Base-by-base conservation (phyloP, 2,329 filamentous ascomycete species). In the Nannizzia gypsea region DNA sequence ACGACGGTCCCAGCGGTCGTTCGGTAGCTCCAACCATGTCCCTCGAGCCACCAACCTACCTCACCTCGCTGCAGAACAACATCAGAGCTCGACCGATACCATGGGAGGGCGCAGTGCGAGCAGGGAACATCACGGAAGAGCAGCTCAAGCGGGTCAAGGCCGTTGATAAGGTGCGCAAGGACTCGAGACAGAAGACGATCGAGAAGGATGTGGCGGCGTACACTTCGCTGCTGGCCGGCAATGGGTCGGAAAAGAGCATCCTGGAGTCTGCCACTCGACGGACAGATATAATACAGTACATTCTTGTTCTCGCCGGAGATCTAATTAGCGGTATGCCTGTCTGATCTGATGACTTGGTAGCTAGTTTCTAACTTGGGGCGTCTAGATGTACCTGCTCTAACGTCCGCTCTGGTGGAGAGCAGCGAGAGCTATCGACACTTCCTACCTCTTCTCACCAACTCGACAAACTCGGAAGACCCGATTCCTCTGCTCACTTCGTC, bases 81-180 rank as follows among this genome's bases (percentile, higher is more conserved):
- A 96, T 97, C 73, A 89, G 93, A 71, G 88, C 89, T 71, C 85
- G 93, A 67, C 91, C 91, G 65, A 96, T 99, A 76, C 91, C 92
- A 61, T 99, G 93, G 93, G 92, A 97, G 76, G 92, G 92, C 69
- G 91, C 92, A 69, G 90, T 95, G 66, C 85, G 93, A 74, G 90
- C 90, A 67, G 90, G 91, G 74, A 93, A 90, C 70, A 88, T 99
- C 76, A 95, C 89, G 61, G 92, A 97, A 67, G 86, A 88, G 67
- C 92, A 99, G 75, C 83, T 96, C 67, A 89, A 88, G 78, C 92
- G 91, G 81, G 96, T 99, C 77, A 91, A 91, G 75, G 89, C 91
- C 63, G 89, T 97, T 67, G 93, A 97, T 75, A 97, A 96, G 77
- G 89, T 93, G 66, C 88, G 90, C 74, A 93, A 90, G 74, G 93